These are phyloP conservation scores for Boletus hoseneyae DNA, from an alignment of 1,284 basidiomycete genomes.

Conservation along the genomic window DNA sequence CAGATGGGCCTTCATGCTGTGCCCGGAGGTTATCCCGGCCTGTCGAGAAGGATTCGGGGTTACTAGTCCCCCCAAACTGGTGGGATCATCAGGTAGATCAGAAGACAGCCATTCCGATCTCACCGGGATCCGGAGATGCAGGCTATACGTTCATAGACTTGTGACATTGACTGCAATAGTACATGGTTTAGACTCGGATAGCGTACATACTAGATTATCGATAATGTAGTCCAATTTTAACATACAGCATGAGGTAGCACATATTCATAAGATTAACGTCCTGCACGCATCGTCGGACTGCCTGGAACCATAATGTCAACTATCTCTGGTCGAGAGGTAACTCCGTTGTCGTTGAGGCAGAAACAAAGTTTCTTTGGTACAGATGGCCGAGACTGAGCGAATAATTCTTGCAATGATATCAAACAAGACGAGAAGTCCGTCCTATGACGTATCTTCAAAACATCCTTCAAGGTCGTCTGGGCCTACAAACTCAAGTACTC, in stretches of 20 bases:
- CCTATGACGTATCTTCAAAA: constrained; percentile 5
- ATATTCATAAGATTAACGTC: constrained; percentile 16
- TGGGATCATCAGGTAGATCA: not conserved
- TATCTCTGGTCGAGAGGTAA: constrained; percentile 7
- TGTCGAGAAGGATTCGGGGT: too few relatives aligned
- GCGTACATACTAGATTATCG: constrained; percentile 16
- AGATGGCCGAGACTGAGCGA: constrained; percentile 14
- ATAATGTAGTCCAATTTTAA: constrained; percentile 14
- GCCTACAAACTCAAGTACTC: constrained; percentile 17
- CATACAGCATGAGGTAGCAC: constrained; percentile 16
- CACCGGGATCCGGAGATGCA: too few relatives aligned
- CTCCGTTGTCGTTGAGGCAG: constrained; percentile 4
- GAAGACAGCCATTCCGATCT: not conserved
- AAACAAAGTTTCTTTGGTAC: constrained; percentile 9
- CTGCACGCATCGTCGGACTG: constrained; percentile 21
- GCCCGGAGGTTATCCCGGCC: too few relatives aligned
- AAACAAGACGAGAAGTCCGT: constrained; percentile 18
- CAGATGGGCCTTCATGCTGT: not conserved
- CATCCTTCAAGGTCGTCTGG: constrained; percentile 18
- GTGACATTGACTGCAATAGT: not conserved
- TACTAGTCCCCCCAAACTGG: not conserved
- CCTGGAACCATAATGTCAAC: constrained; percentile 23
- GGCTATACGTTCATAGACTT: not conserved
- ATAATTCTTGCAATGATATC: constrained; percentile 23
- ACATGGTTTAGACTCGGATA: constrained; percentile 7